Evolutionary conservation across 1,284 basidiomycete species (phyloP).

Genomic region (Cutaneotrichosporon dermatis): DNA sequence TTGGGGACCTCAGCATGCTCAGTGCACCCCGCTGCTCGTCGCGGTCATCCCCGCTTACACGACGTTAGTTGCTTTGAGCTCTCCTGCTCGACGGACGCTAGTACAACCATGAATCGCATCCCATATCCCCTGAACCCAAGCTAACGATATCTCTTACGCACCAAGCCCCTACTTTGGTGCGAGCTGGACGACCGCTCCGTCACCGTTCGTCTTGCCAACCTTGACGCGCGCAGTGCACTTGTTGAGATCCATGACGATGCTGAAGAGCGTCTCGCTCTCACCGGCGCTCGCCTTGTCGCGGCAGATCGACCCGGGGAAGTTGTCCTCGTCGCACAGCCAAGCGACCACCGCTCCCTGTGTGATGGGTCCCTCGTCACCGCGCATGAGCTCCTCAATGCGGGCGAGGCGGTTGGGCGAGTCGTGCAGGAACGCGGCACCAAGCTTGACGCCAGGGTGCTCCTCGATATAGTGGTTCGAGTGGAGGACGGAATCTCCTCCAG

Average conservation of each 20-base stretch:
- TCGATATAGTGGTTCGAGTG: slow-evolving; percentile 24
- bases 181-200: slow-evolving; percentile 6
- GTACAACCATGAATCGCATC: no score
- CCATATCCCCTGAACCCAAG: no score
- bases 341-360: background rate
- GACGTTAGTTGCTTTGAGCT: no score
- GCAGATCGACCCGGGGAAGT: slow-evolving; percentile 15
- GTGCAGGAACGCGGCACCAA: background rate
- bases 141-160: no score
- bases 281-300: slow-evolving; percentile 4
- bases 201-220: slow-evolving; percentile 13
- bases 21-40: no score
- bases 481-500: slow-evolving; percentile 2
- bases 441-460: slow-evolving; percentile 15
- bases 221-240: slow-evolving; percentile 4
- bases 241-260: slow-evolving; percentile 20
- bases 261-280: slow-evolving; percentile 15
- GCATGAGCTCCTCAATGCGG: slow-evolving; percentile 13
- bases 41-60: no score
- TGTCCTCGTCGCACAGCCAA: slow-evolving; percentile 13
- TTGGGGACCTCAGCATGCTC: no score
- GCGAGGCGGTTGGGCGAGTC: slow-evolving; percentile 12
- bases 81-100: no score
- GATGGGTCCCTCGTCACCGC: background rate
- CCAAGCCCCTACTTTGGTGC: background rate